Evolutionary conservation across 2,329 filamentous ascomycete genomes (phyloP).

Genomic region (Clarireedia sp.): DNA sequence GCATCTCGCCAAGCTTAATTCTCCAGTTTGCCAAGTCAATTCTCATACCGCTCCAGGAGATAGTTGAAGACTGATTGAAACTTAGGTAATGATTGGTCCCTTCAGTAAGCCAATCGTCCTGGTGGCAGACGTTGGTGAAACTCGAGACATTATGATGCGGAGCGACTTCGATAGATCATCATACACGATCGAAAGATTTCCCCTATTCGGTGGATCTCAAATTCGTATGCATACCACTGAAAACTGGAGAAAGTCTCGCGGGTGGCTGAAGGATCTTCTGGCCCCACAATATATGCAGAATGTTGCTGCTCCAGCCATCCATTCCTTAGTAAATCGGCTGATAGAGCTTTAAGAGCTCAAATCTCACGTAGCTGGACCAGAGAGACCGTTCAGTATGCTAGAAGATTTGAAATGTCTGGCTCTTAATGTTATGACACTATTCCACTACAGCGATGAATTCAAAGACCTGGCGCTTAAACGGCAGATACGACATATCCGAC

Average conservation of each 20-base stretch:
- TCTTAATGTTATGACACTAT: neutral
- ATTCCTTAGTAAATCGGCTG: neutral
- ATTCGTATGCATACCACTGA: neutral
- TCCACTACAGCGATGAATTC: neutral
- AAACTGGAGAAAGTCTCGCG: neutral
- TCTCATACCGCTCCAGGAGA: neutral
- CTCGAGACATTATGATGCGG: neutral
- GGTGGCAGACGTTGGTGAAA: neutral
- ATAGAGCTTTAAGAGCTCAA: neutral
- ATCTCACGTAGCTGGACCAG: neutral
- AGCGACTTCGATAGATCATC: neutral
- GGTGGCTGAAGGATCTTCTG: neutral
- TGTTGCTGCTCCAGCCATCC: neutral
- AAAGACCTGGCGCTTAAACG: neutral
- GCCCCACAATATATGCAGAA: neutral
- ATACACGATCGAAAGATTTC: neutral
- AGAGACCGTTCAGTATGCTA: neutral
- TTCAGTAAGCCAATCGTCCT: neutral
- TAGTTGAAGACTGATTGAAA: neutral
- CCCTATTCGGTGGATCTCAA: neutral
- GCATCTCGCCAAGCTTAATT: neutral
- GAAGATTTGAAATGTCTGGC: neutral
- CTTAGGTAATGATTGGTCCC: neutral
- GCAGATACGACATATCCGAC: neutral
- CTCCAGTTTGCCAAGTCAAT: neutral